Evolutionary conservation across 1,284 basidiomycete species (phyloP).

Genomic region (Caloboletus firmus): DNA sequence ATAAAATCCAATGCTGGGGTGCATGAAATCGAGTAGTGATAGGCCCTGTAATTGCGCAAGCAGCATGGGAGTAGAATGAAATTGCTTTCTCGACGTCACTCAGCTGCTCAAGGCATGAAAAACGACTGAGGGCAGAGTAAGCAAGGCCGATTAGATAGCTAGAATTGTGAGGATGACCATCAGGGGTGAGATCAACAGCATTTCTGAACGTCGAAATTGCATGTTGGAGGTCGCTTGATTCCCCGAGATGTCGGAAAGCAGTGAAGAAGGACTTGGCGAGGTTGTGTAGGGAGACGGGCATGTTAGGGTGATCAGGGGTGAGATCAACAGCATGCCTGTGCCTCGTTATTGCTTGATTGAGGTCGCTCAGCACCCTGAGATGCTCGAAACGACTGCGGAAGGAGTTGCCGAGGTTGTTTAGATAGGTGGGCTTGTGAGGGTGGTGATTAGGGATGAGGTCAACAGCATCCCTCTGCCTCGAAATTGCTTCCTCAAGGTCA

Average conservation of each 20-base stretch:
- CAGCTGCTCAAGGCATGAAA: neutral
- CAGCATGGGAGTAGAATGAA: neutral
- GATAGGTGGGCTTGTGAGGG: neutral
- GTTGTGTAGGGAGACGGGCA: neutral
- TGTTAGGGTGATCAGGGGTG: neutral
- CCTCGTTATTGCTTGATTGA: neutral
- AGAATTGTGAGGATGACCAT: neutral
- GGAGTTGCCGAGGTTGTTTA: neutral
- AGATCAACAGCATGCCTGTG: neutral
- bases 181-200: neutral
- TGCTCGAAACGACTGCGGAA: neutral
- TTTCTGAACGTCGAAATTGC: neutral
- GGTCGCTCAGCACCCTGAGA: neutral
- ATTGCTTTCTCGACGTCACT: neutral
- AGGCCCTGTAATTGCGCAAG: neutral
- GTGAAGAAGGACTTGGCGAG: neutral
- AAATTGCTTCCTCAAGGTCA: neutral
- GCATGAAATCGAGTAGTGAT: neutral
- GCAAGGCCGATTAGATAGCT: neutral
- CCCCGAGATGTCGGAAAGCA: neutral
- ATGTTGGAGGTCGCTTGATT: neutral
- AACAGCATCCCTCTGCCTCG: neutral
- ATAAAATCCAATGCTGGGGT: neutral
- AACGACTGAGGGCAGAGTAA: neutral
- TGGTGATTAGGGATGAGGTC: neutral